phyloP scores from a whole-genome alignment of 2,329 filamentous ascomycete genomes.

The Lizonia empirigonia region DNA sequence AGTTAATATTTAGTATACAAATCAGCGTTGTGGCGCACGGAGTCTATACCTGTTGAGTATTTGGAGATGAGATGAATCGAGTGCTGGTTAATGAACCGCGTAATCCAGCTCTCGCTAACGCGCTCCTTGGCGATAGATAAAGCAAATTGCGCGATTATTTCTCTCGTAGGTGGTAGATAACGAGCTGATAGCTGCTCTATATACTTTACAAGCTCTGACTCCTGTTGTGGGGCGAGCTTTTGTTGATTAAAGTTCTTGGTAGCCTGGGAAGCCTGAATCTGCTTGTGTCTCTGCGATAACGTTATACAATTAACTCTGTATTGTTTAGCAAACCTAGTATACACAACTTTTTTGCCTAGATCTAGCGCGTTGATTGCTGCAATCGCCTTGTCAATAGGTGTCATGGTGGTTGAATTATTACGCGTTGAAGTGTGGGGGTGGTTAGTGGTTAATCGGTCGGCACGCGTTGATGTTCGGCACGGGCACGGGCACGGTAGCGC shows the following conservation, averaged over 20 bases:
- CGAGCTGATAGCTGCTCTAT: neutral
- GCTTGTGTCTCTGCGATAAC: neutral
- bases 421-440: too few species aligned
- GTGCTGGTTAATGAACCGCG: constrained; percentile 46
- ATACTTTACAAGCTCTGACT: neutral
- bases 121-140: neutral
- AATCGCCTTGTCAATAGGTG: too few species aligned
- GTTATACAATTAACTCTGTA: neutral
- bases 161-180: neutral
- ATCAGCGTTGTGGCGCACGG: too few species aligned
- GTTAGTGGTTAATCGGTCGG: too few species aligned
- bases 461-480: too few species aligned
- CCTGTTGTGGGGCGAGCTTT: neutral
- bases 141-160: neutral
- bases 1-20: too few species aligned
- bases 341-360: neutral
- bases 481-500: too few species aligned
- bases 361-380: too few species aligned
- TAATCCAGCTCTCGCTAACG: too few species aligned
- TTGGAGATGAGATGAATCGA: neutral
- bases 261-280: neutral
- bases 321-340: neutral
- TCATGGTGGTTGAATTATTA: too few species aligned
- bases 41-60: too few species aligned
- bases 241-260: neutral